These are phyloP conservation scores for Pilobolus umbonatus DNA, from an alignment of 192 early-diverging fungal species.

Conservation along the genomic window DNA sequence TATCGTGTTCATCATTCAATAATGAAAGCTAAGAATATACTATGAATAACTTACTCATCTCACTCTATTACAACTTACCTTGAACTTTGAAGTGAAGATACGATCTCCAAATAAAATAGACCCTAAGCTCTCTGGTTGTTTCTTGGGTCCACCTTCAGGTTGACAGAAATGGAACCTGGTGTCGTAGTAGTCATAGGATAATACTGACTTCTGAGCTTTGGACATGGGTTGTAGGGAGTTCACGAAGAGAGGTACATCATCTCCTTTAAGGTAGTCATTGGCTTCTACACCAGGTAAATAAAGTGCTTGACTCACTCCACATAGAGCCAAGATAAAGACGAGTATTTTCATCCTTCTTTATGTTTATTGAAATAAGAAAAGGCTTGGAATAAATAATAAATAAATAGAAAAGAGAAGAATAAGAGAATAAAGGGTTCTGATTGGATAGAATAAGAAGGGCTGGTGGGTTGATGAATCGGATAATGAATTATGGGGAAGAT, in stretches of 20 bases:
- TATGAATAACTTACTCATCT: too few species aligned
- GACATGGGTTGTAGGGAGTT: slow-evolving; percentile 83
- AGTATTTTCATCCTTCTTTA: background rate
- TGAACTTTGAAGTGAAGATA: slow-evolving; percentile 76
- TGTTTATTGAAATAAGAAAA: background rate
- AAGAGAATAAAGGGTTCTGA: too few species aligned
- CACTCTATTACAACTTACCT: slow-evolving; percentile 60
- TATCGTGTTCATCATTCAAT: slow-evolving; percentile 51
- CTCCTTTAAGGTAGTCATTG: slow-evolving; percentile 67
- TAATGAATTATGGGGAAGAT: too few species aligned
- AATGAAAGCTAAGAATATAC: slow-evolving; percentile 67
- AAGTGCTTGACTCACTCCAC: slow-evolving; percentile 50
- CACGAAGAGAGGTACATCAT: slow-evolving; percentile 72
- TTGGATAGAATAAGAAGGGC: too few species aligned
- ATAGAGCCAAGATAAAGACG: slow-evolving; percentile 7
- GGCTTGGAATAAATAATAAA: too few species aligned
- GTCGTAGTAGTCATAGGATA: slow-evolving; percentile 90
- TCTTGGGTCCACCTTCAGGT: slow-evolving; percentile 59
- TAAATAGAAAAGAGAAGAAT: too few species aligned
- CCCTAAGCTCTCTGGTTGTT: slow-evolving; percentile 79
- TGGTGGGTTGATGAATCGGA: too few species aligned
- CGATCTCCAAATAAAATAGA: slow-evolving; percentile 96
- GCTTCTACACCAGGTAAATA: slow-evolving; percentile 95
- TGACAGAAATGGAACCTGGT: slow-evolving; percentile 82
- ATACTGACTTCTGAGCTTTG: slow-evolving; percentile 64